These are phyloP conservation scores for Leccinum boreale DNA, from an alignment of 768 basidiomycete genomes.

Conservation along the genomic window DNA sequence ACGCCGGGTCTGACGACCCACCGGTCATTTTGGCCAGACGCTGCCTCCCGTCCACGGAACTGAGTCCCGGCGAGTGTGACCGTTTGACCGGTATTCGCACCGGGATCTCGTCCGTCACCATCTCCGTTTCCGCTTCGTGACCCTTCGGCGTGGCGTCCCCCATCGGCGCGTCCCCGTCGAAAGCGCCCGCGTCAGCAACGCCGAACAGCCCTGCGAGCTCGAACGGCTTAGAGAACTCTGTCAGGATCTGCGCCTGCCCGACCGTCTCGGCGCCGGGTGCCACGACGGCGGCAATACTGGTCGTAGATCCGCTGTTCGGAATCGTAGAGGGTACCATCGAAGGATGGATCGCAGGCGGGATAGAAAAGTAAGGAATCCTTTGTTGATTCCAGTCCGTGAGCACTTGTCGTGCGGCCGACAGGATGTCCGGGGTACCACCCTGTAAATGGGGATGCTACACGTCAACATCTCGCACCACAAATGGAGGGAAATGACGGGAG, in stretches of 20 bases:
- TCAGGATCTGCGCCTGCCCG: constrained; percentile 77
- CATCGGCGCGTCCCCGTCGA: constrained; percentile 40
- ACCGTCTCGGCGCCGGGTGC: constrained; percentile 77
- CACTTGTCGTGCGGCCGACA: constrained; percentile 76
- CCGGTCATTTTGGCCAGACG: neutral
- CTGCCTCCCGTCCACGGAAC: neutral
- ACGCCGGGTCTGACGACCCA: neutral
- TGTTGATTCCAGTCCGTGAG: constrained; percentile 94
- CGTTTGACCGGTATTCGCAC: constrained; percentile 31
- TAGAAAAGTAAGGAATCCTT: constrained; percentile 87
- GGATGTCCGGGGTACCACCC: constrained; percentile 90
- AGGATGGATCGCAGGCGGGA: constrained; percentile 75
- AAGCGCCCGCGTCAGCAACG: constrained; percentile 78
- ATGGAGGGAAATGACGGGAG: neutral
- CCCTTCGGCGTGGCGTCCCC: constrained; percentile 39
- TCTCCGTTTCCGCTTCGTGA: constrained; percentile 31
- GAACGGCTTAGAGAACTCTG: constrained; percentile 72
- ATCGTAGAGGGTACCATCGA: constrained; percentile 60
- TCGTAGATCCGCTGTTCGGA: constrained; percentile 26
- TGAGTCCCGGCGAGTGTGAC: constrained; percentile 13
- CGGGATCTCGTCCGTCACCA: constrained; percentile 39
- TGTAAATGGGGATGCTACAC: constrained; percentile 22
- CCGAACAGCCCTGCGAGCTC: constrained; percentile 78
- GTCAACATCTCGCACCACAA: neutral
- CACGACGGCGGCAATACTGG: constrained; percentile 20